Conservation (phyloP, 768 basidiomycete genomes). For the Hortiboletus flavorubellus region DNA sequence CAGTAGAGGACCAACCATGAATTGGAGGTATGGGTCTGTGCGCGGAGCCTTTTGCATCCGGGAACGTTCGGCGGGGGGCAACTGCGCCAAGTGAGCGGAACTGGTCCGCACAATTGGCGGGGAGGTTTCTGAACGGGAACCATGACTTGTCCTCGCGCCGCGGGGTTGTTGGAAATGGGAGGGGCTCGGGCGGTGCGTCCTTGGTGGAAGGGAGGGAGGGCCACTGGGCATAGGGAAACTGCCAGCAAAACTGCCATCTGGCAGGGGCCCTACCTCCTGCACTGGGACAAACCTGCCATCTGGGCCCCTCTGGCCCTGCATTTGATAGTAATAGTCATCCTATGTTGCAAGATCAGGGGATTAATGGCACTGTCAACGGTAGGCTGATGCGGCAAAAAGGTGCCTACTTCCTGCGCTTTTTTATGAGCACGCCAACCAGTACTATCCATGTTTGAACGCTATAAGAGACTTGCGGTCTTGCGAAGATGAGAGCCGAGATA, state of each 20-base stretch:
- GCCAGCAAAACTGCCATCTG: constrained; percentile 54
- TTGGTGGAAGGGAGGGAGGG: constrained; percentile 44
- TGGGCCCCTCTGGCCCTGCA: constrained; percentile 37
- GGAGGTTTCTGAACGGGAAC: constrained; percentile 9
- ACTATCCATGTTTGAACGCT: constrained; percentile 54
- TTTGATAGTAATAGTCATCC: constrained; percentile 29
- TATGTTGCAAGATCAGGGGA: constrained; percentile 22
- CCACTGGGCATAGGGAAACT: constrained; percentile 42
- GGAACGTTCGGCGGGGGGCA: constrained; percentile 67
- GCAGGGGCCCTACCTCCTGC: constrained; percentile 57
- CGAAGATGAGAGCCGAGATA: not conserved
- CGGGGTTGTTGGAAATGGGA: constrained; percentile 7
- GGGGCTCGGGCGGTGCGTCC: constrained; percentile 29
- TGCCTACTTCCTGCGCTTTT: constrained; percentile 52
- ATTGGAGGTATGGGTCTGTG: constrained; percentile 81
- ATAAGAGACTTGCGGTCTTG: not conserved
- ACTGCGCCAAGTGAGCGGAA: constrained; percentile 42
- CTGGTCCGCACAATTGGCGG: constrained; percentile 3
- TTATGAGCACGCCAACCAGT: constrained; percentile 73
- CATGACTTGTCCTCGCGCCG: constrained; percentile 31
- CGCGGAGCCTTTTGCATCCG: constrained; percentile 51
- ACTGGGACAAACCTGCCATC: constrained; percentile 53
- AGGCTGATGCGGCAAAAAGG: not conserved
- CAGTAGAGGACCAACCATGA: constrained; percentile 90
- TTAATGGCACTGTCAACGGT: not conserved